Conservation (phyloP, 768 basidiomycete genomes). For the Tylopilus cervinicoccineus region DNA sequence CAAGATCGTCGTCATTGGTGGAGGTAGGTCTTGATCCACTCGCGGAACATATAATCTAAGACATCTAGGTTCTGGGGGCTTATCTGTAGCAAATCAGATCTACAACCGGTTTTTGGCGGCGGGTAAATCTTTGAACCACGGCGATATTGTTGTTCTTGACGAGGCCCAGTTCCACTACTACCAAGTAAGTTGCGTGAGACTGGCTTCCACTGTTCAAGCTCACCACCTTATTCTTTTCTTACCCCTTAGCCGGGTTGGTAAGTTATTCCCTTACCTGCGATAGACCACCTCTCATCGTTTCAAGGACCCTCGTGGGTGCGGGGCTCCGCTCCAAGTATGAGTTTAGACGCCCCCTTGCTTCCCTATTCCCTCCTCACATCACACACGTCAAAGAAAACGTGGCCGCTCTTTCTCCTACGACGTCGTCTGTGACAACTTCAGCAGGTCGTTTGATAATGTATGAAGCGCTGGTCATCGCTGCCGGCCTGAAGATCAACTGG, state of each 20-base stretch:
- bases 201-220: neutral
- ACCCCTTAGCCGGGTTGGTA: constrained; percentile 81
- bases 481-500: constrained; percentile 87
- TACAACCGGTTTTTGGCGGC: constrained; percentile 72
- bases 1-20: constrained; percentile 86
- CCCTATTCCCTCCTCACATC: constrained; percentile 74
- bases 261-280: constrained; percentile 12
- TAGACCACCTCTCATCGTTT: constrained; percentile 2
- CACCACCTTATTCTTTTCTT: neutral
- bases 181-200: constrained; percentile 45
- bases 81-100: constrained; percentile 85
- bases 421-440: constrained; percentile 68
- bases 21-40: constrained; percentile 47
- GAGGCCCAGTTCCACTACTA: constrained; percentile 81
- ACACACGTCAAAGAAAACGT: constrained; percentile 69
- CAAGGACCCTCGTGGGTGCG: constrained; percentile 89
- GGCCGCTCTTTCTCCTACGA: constrained; percentile 67
- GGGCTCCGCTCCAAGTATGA: constrained; percentile 72
- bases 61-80: constrained; percentile 67
- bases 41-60: constrained; percentile 4
- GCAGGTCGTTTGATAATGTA: constrained; percentile 72
- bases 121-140: constrained; percentile 60
- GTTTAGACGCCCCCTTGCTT: constrained; percentile 59
- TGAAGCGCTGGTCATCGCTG: constrained; percentile 83
- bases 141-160: constrained; percentile 87